Conservation (phyloP, 306 rosid genomes). For the Cicer pinnatifidum region DNA sequence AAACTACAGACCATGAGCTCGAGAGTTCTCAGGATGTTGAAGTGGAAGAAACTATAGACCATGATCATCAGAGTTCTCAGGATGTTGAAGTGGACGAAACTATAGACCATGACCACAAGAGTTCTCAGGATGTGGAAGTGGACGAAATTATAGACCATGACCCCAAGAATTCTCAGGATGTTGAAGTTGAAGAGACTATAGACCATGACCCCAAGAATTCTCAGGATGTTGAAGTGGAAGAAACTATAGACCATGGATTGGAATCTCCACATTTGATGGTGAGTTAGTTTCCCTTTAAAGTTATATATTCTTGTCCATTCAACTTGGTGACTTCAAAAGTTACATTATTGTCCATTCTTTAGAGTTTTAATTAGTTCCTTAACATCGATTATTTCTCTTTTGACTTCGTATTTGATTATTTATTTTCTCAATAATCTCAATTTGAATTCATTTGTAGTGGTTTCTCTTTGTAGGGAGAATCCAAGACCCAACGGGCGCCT, state of each 20-base stretch:
- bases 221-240: slow-evolving; percentile 25
- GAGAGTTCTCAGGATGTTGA: background rate
- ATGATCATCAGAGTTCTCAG: background rate
- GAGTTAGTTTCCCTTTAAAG: slow-evolving; percentile 49
- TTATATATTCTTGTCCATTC: slow-evolving; percentile 12
- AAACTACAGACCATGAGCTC: slow-evolving; percentile 5
- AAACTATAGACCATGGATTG: slow-evolving; percentile 38
- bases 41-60: slow-evolving; percentile 33
- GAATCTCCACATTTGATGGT: slow-evolving; percentile 47
- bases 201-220: slow-evolving; percentile 20
- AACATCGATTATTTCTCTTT: slow-evolving; percentile 27
- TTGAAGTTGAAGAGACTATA: slow-evolving; percentile 29
- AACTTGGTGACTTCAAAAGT: slow-evolving; percentile 25
- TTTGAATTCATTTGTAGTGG: slow-evolving; percentile 28
- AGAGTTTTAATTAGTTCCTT: slow-evolving; percentile 12
- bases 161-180: slow-evolving; percentile 18
- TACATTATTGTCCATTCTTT: slow-evolving; percentile 29
- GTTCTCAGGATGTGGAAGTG: background rate
- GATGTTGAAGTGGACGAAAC: slow-evolving; percentile 27
- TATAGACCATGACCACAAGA: background rate
- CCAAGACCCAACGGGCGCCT: slow-evolving; percentile 39
- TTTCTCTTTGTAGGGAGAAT: slow-evolving; percentile 52
- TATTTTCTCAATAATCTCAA: slow-evolving; percentile 11
- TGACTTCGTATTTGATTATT: slow-evolving; percentile 25
- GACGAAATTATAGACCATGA: slow-evolving; percentile 34